phyloP scores from a whole-genome alignment of 805 yeast genomes.

The Kregervanrija fluxuum region DNA sequence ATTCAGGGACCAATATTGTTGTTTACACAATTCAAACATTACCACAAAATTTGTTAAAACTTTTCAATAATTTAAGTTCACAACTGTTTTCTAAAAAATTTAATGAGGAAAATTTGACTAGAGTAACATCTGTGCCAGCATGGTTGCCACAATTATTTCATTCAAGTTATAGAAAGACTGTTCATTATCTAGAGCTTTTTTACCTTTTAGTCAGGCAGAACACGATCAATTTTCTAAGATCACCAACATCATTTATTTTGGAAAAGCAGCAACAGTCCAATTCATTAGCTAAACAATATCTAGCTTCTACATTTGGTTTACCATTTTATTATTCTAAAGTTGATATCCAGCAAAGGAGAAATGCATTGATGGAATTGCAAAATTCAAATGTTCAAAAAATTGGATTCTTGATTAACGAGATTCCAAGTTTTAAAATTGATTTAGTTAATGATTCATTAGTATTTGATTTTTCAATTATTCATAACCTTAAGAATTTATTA shows the following conservation, averaged over 20 bases:
- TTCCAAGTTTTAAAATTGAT: slow-evolving; percentile 22
- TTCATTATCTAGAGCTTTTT: background rate
- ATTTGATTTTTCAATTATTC: slow-evolving; percentile 4
- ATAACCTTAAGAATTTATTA: background rate
- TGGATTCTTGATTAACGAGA: slow-evolving; percentile 29
- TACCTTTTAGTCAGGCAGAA: slow-evolving; percentile 10
- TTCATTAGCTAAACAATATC: slow-evolving; percentile 14
- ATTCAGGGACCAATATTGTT: slow-evolving; percentile 25
- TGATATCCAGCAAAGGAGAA: slow-evolving; percentile 22
- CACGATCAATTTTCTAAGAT: slow-evolving; percentile 10
- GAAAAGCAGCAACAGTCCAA: slow-evolving; percentile 13
- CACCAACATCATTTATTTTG: slow-evolving; percentile 23
- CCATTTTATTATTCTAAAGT: slow-evolving; percentile 30
- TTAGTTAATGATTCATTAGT: background rate
- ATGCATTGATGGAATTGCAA: slow-evolving; percentile 16
- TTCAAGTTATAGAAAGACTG: background rate
- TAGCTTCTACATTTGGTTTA: slow-evolving; percentile 27
- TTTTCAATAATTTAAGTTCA: slow-evolving; percentile 12
- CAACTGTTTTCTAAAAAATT: background rate
- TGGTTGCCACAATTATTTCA: slow-evolving; percentile 17
- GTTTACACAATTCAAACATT: slow-evolving; percentile 35
- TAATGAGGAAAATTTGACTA: slow-evolving; percentile 7
- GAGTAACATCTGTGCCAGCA: background rate
- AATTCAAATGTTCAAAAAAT: slow-evolving; percentile 27
- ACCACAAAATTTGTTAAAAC: slow-evolving; percentile 20